A percentile compares a stretch with the other conserved stretches of the same genome.
Conservation (phyloP, 495 filamentous ascomycete genomes). For the Aspergillus olivimuriae region DNA sequence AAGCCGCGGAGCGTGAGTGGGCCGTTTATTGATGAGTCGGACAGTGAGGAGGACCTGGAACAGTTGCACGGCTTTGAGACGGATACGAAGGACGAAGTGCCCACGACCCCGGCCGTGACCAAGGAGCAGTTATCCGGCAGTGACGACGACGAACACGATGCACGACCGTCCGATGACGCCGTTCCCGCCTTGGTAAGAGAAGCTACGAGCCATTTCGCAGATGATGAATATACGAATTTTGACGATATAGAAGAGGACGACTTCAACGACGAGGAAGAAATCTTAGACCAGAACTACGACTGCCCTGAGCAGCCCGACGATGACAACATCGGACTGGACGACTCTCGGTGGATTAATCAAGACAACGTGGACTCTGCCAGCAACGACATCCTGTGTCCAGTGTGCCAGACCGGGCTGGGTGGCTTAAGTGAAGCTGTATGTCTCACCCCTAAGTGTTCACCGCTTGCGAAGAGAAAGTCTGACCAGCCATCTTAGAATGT, state of each 20-base stretch:
- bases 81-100: background rate
- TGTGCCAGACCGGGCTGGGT: conserved; percentile 60
- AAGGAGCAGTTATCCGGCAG: conserved; percentile 4
- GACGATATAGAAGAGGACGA: conserved; percentile 56
- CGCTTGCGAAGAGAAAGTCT: too few species aligned
- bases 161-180: conserved; percentile 24
- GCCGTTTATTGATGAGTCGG: conserved; percentile 63
- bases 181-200: conserved; percentile 47
- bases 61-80: conserved; percentile 18
- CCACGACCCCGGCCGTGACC: conserved; percentile 1
- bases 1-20: conserved; percentile 26
- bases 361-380: conserved; percentile 26
- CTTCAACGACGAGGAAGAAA: conserved; percentile 29
- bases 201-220: conserved; percentile 48
- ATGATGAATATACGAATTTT: conserved; percentile 60
- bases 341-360: conserved; percentile 29
- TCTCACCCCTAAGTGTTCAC: too few species aligned
- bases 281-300: conserved; percentile 35
- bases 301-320: conserved; percentile 21
- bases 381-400: conserved; percentile 54
- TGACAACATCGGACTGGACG: conserved; percentile 14
- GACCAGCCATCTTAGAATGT: too few species aligned
- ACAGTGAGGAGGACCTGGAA: conserved; percentile 52
- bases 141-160: conserved; percentile 42
- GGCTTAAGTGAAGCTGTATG: conserved; percentile 53